Conservation (phyloP, 805 yeast genomes). For the Komagataella kurtzmanii region DNA sequence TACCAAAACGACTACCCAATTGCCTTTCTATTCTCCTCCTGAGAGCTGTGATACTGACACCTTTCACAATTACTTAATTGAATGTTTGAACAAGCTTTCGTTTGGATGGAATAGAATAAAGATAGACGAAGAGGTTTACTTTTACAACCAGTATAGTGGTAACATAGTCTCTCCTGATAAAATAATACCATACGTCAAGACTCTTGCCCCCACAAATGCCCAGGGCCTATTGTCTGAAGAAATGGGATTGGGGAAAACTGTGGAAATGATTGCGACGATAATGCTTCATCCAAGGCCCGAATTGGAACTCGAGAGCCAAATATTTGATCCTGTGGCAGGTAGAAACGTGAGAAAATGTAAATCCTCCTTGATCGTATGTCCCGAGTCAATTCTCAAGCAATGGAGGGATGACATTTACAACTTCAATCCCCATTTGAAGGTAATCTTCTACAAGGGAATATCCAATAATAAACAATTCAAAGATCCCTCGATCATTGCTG, state of each 20-base stretch:
- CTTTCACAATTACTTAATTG: constrained; percentile 8
- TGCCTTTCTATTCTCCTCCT: constrained; percentile 9
- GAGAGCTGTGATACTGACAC: background rate
- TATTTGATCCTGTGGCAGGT: constrained; percentile 24
- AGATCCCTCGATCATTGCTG: constrained; percentile 27
- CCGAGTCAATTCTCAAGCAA: constrained; percentile 70
- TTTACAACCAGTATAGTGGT: constrained; percentile 40
- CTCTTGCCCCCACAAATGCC: constrained; percentile 14
- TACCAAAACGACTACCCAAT: constrained; percentile 11
- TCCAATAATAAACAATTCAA: constrained; percentile 17
- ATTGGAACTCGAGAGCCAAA: constrained; percentile 10
- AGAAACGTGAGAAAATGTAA: constrained; percentile 37
- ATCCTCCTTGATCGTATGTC: constrained; percentile 76
- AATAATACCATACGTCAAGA: constrained; percentile 15
- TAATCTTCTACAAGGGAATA: constrained; percentile 53
- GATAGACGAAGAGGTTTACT: constrained; percentile 10
- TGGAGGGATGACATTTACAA: constrained; percentile 68
- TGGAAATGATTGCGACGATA: constrained; percentile 63
- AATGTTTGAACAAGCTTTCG: constrained; percentile 24
- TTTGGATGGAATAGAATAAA: constrained; percentile 38
- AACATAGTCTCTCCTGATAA: constrained; percentile 23
- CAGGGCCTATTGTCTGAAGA: constrained; percentile 80
- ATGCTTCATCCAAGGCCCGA: constrained; percentile 43
- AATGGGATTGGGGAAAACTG: constrained; percentile 95
- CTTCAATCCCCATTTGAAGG: constrained; percentile 45